A percentile compares a stretch with the other conserved stretches of the same genome.
phyloP scores from a whole-genome alignment of 2,329 filamentous ascomycete genomes.

The Didymella pinodella region DNA sequence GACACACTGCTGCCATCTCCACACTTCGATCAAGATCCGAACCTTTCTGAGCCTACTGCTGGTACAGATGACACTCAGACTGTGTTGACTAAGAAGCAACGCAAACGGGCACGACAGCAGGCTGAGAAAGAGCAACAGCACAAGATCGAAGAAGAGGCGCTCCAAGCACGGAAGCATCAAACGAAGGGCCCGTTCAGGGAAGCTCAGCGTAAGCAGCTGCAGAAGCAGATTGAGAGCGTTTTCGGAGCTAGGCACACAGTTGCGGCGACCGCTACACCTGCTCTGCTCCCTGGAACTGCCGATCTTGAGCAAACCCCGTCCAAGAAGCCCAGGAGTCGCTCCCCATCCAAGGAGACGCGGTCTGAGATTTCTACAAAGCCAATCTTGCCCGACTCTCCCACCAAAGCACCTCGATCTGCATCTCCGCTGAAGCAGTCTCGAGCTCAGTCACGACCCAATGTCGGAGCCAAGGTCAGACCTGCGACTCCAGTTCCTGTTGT shows the following conservation, averaged over 20 bases:
- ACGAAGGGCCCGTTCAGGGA: slow-evolving; percentile 20
- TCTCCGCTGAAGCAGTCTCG: slow-evolving; percentile 21
- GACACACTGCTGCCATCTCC: slow-evolving; percentile 47
- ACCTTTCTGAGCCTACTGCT: slow-evolving; percentile 3
- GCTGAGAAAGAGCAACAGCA: slow-evolving; percentile 35
- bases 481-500: slow-evolving; percentile 23
- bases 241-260: slow-evolving; percentile 6
- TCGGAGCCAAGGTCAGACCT: slow-evolving; percentile 40
- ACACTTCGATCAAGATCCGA: slow-evolving; percentile 7
- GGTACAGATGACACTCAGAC: slow-evolving; percentile 8
- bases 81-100: slow-evolving; percentile 37
- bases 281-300: background rate
- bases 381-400: background rate
- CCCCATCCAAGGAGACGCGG: slow-evolving; percentile 12
- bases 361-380: background rate
- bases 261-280: background rate
- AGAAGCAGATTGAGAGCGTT: slow-evolving; percentile 16
- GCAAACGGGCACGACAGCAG: slow-evolving; percentile 37
- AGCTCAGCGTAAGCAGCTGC: slow-evolving; percentile 20
- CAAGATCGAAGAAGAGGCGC: slow-evolving; percentile 16
- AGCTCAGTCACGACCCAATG: slow-evolving; percentile 36
- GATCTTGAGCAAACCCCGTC: slow-evolving; percentile 14
- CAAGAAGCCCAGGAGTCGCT: slow-evolving; percentile 17
- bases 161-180: slow-evolving; percentile 22
- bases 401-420: slow-evolving; percentile 3